Base-by-base conservation (phyloP, 768 basidiomycete species). In the Leucocoprinus sp. region DNA sequence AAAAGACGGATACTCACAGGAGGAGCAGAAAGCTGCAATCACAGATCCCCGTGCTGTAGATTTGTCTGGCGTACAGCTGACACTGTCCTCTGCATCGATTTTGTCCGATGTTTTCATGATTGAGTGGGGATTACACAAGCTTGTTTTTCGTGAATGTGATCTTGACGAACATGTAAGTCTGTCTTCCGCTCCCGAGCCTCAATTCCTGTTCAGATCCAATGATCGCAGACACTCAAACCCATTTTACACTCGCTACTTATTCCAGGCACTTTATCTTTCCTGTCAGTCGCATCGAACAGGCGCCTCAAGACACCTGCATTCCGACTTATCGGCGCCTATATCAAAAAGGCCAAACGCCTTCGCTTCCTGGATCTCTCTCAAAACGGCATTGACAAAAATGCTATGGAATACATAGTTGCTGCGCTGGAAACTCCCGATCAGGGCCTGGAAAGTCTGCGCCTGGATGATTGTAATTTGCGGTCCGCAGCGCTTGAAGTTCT, bases 331-430 rank as follows among this genome's bases (percentile, higher is more conserved):
- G 89, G 86, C 8, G 78, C 84, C 7, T 97, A 88, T 61, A 62
- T 88, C 3, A 63, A 71, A n/a, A 82, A 85, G 86, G 81, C 91
- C 9, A 78, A 76, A 53, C 74, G 64, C 42, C 64, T 97, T 7
- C 82, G 87, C 49, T 96, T 92, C 64, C 74, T 97, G 26, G 93
- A 99, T 60, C 63, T 99, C 19, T 93, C 91, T 2, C 87, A 90
- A 49, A 96, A 86, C 50, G 60, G 67, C 1, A 63, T 96, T 49
- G 95, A 97, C 59, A 90, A 87, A 61, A 84, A 81, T 59, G 72
- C 85, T 0, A 71, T 91, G 12, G 93, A 97, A 40, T 85, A 81
- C 52, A 73, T 98, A 36, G 80, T 86, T 0, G 74, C 74, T 19
- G 81, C 84, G 1, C 67, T 96, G 14, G 62, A 74, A 45, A 64